phyloP scores from a whole-genome alignment of 2,329 filamentous ascomycete genomes.

The Epicoccum sorghinum region DNA sequence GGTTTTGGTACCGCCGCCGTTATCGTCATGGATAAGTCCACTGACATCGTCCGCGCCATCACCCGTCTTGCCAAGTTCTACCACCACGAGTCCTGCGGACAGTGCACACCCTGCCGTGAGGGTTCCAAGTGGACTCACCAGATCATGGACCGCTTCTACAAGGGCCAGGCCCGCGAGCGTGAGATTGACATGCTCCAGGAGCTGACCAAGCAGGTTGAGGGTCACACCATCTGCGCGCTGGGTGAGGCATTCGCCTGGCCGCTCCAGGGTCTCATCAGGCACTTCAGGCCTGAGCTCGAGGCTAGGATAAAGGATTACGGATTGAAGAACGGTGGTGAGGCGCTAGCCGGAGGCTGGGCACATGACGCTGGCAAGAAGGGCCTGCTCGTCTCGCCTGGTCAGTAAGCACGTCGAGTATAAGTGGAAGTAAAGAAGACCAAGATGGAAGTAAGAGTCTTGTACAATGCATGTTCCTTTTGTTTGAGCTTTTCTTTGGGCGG shows the following conservation, averaged over 20 bases:
- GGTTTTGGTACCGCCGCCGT: constrained; percentile 97
- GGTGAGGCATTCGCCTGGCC: constrained; percentile 99
- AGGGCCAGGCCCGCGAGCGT: constrained; percentile 82
- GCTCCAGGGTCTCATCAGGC: constrained; percentile 95
- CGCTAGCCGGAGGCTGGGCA: constrained; percentile 87
- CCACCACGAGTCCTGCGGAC: constrained; percentile 96
- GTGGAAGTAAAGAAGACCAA: constrained; percentile 1
- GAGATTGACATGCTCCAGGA: constrained; percentile 99
- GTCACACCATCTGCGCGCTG: constrained; percentile 97
- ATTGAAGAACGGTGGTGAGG: constrained; percentile 71
- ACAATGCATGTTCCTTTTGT: constrained; percentile 42
- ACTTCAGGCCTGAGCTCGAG: constrained; percentile 96
- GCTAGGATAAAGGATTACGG: constrained; percentile 84
- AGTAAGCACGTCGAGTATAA: constrained; percentile 57
- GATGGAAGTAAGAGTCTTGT: constrained; percentile 27
- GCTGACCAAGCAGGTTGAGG: constrained; percentile 98
- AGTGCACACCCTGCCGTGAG: constrained; percentile 99
- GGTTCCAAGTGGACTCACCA: constrained; percentile 99
- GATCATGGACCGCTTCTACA: constrained; percentile 97
- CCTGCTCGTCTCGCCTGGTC: constrained; percentile 84
- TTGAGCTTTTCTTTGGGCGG: constrained; percentile 31
- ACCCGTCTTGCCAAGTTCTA: constrained; percentile 95
- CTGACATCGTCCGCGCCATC: constrained; percentile 94
- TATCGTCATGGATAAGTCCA: constrained; percentile 98
- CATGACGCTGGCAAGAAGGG: constrained; percentile 77